A percentile compares a stretch with the other conserved stretches of the same genome.
phyloP scores from a whole-genome alignment of 2,329 filamentous ascomycete genomes.

The Pestalotiopsis sp. region DNA sequence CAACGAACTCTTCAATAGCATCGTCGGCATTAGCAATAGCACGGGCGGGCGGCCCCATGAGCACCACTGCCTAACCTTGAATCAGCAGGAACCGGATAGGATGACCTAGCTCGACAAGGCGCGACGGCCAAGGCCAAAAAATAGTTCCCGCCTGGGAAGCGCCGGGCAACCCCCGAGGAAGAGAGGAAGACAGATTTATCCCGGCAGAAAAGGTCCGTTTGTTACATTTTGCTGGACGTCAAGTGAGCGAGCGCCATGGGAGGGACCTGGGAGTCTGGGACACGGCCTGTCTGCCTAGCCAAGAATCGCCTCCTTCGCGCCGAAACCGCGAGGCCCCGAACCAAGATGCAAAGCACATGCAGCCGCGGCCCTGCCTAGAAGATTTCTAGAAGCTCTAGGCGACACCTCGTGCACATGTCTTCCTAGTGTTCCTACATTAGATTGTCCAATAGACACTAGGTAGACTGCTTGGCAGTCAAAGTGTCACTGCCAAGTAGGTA shows the following conservation, averaged over 20 bases:
- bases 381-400: slow-evolving; percentile 1
- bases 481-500: not conserved
- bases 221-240: not conserved
- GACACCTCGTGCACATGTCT: not conserved
- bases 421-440: not conserved
- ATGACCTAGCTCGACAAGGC: not conserved
- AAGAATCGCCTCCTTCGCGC: not conserved
- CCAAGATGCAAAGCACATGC: not conserved
- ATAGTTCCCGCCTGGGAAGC: slow-evolving; percentile 6
- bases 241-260: not conserved
- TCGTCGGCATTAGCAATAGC: slow-evolving; percentile 4
- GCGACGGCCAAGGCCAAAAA: slow-evolving; percentile 3
- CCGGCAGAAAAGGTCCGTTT: not conserved
- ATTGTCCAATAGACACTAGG: too few relatives aligned
- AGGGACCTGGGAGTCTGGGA: too few relatives aligned
- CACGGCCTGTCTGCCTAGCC: not conserved
- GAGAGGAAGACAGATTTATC: not conserved
- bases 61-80: not conserved
- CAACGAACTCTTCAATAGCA: not conserved
- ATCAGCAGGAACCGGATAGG: not conserved
- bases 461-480: too few relatives aligned
- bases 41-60: not conserved
- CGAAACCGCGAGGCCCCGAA: not conserved
- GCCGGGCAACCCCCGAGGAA: not conserved
- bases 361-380: not conserved